A percentile compares a stretch with the other conserved stretches of the same genome.
Evolutionary conservation across 305 asterid genomes (phyloP).

Genomic region (Fraxinus albicans): DNA sequence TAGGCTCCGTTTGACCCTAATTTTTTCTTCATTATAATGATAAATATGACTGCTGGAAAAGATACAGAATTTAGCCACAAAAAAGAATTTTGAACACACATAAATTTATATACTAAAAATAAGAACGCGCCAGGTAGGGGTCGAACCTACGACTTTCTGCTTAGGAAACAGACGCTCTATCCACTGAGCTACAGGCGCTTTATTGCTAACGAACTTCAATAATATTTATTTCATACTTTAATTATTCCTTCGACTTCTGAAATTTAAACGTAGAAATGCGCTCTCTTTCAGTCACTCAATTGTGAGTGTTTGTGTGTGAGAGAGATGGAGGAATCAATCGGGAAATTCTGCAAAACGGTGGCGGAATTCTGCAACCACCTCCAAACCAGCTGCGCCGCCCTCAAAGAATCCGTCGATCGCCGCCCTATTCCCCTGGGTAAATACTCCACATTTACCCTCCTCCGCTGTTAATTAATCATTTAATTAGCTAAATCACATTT

Average conservation of each 20-base stretch:
- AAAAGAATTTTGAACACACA: too few relatives aligned
- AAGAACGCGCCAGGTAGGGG: conserved; percentile 56
- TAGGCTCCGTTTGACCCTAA: background rate
- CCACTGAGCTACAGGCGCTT: conserved; percentile 69
- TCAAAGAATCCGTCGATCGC: conserved; percentile 75
- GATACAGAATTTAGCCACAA: background rate
- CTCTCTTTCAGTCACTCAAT: background rate
- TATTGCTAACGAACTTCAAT: too few relatives aligned
- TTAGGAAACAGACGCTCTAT: conserved; percentile 82
- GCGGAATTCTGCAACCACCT: conserved; percentile 83
- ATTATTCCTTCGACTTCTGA: background rate
- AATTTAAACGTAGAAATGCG: background rate
- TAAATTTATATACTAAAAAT: background rate
- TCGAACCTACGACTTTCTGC: conserved; percentile 90
- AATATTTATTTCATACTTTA: background rate
- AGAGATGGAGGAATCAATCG: conserved; percentile 61
- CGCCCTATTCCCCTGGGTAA: conserved; percentile 91
- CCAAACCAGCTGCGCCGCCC: conserved; percentile 64
- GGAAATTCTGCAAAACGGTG: conserved; percentile 56
- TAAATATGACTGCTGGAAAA: background rate
- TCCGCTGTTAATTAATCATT: background rate
- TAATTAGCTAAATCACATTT: background rate
- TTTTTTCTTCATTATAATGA: too few relatives aligned
- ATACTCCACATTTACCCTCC: background rate
- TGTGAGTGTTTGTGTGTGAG: background rate